Conservation (phyloP, 108 stramenopile genomes). For the Ochromonas danica region DNA sequence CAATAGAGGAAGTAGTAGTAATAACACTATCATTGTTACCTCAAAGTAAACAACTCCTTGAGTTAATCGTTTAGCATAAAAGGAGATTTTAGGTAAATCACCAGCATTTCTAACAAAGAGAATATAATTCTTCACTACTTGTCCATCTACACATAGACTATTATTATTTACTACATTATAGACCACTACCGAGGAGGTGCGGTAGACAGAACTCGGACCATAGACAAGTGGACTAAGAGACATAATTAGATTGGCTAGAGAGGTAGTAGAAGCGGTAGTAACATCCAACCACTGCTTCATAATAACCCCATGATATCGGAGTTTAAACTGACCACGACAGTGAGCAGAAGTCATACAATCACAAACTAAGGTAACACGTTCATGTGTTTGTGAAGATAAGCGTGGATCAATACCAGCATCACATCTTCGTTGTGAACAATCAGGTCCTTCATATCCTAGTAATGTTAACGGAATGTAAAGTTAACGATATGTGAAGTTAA, state of each 20-base stretch:
- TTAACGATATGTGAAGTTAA: no score
- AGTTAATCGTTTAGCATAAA: not conserved
- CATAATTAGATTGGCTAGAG: not conserved
- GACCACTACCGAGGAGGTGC: not conserved
- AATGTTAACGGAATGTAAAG: no score
- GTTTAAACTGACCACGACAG: not conserved
- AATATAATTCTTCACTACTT: not conserved
- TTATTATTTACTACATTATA: not conserved
- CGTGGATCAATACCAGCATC: slow-evolving; percentile 17
- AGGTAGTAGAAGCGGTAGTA: not conserved
- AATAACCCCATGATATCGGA: not conserved
- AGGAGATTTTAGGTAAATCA: not conserved
- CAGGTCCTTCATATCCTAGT: not conserved
- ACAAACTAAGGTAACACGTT: not conserved
- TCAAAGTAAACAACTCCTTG: not conserved
- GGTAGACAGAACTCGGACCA: not conserved
- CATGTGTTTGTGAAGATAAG: not conserved
- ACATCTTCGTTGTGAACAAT: not conserved
- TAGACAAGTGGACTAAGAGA: not conserved
- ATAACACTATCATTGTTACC: no score
- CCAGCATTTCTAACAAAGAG: not conserved
- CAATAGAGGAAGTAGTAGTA: no score
- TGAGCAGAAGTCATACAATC: not conserved
- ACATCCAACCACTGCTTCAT: not conserved
- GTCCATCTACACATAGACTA: not conserved